Evolutionary conservation across 139 green algal genomes (phyloP).

Genomic region (Coccomyxa sp.): DNA sequence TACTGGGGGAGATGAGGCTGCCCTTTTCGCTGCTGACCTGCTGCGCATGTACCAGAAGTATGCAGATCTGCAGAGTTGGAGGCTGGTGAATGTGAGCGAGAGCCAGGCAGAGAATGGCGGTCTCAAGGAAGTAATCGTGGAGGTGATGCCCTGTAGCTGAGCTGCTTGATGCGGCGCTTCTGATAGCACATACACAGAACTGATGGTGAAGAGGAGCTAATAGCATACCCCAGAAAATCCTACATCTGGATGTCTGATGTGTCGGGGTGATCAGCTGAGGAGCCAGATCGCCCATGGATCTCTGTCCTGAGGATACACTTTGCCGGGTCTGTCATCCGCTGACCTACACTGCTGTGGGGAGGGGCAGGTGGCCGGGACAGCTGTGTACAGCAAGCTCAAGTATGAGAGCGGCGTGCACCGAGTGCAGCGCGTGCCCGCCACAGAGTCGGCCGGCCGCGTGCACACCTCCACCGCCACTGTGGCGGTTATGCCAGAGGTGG

Average conservation of each 20-base stretch:
- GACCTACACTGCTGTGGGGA: background rate
- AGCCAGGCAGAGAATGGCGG: slow-evolving; percentile 78
- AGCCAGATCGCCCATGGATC: background rate
- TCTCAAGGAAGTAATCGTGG: slow-evolving; percentile 81
- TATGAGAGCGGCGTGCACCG: slow-evolving; percentile 97
- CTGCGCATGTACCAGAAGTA: slow-evolving; percentile 69
- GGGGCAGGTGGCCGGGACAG: slow-evolving; percentile 41
- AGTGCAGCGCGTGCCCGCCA: slow-evolving; percentile 96
- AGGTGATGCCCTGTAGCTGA: slow-evolving; percentile 11
- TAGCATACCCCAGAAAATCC: no score
- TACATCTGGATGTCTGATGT: no score
- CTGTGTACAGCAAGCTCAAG: slow-evolving; percentile 91
- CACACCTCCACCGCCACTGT: slow-evolving; percentile 96
- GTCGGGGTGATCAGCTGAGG: no score
- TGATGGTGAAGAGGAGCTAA: background rate
- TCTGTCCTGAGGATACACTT: background rate
- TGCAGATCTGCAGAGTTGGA: slow-evolving; percentile 64
- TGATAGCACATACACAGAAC: background rate
- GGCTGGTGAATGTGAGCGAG: slow-evolving; percentile 55
- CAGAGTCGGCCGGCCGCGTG: slow-evolving; percentile 85
- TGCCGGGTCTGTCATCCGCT: background rate
- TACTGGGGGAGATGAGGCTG: slow-evolving; percentile 80
- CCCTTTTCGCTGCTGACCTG: slow-evolving; percentile 75
- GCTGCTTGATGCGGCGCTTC: background rate
- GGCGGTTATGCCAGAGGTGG: slow-evolving; percentile 78